phyloP scores from a whole-genome alignment of 1,284 basidiomycete genomes.

The Exobasidium rhododendri region DNA sequence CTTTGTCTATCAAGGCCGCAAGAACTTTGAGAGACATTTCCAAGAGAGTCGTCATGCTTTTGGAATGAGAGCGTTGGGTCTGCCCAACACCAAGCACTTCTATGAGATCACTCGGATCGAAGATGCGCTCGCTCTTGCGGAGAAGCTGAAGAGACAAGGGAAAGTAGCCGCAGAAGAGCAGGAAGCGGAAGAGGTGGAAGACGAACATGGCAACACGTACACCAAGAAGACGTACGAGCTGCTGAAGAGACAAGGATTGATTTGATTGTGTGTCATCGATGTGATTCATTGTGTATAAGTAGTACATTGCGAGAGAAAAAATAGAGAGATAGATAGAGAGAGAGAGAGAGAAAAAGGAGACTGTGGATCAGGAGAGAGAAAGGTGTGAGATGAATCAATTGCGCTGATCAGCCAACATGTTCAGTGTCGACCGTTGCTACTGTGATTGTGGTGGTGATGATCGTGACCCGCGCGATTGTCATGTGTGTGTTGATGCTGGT shows the following conservation, averaged over 20 bases:
- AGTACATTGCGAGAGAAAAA: no score
- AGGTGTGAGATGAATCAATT: no score
- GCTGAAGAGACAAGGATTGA: constrained; percentile 52
- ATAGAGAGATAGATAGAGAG: no score
- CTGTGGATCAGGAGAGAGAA: no score
- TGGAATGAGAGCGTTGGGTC: constrained; percentile 92
- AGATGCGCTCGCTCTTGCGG: constrained; percentile 65
- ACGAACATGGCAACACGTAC: constrained; percentile 52
- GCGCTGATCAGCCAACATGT: no score
- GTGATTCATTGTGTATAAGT: no score
- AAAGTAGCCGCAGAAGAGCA: constrained; percentile 28
- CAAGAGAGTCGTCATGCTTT: constrained; percentile 94
- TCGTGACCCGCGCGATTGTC: neutral
- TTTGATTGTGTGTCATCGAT: no score
- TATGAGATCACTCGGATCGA: constrained; percentile 96
- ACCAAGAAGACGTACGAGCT: constrained; percentile 53
- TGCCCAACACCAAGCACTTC: constrained; percentile 98
- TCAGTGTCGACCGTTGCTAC: no score
- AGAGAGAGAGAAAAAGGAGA: no score
- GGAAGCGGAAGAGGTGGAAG: constrained; percentile 52
- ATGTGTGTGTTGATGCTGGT: neutral
- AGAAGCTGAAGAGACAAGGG: constrained; percentile 45
- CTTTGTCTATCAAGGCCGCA: constrained; percentile 66
- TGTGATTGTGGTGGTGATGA: constrained; percentile 3
- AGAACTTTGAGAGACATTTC: constrained; percentile 69